A percentile compares a stretch with the other conserved stretches of the same genome.
phyloP scores from a whole-genome alignment of 2,329 filamentous ascomycete genomes.

The Pseudocercospora pini-densiflorae region DNA sequence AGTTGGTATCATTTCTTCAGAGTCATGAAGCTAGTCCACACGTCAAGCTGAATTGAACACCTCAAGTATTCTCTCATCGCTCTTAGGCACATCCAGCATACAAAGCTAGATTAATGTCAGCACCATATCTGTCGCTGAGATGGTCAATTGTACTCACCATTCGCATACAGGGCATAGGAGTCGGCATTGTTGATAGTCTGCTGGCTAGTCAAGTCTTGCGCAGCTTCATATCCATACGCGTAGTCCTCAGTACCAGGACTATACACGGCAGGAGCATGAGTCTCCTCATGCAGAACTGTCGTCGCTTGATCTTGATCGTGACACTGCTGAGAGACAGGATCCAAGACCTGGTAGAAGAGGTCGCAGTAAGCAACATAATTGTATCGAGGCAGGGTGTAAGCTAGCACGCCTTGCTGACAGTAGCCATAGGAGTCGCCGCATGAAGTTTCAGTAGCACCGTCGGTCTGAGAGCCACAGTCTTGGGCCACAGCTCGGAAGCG shows the following conservation, averaged over 20 bases:
- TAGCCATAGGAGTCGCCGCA: conserved; percentile 62
- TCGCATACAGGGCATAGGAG: conserved; percentile 59
- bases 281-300: conserved; percentile 68
- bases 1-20: no score
- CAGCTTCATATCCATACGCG: conserved; percentile 61
- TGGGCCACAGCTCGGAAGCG: conserved; percentile 57
- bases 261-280: conserved; percentile 61
- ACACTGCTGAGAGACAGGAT: conserved; percentile 56
- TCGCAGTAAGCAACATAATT: conserved; percentile 67
- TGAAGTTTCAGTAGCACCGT: conserved; percentile 59
- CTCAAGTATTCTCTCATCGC: no score
- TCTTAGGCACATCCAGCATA: conserved; percentile 2
- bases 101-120: neutral
- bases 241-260: conserved; percentile 63
- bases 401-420: conserved; percentile 60
- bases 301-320: conserved; percentile 69
- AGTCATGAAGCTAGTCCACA: no score
- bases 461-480: conserved; percentile 59
- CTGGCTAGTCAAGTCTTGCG: conserved; percentile 49
- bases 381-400: conserved; percentile 58
- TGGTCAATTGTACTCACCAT: conserved; percentile 12
- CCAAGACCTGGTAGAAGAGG: conserved; percentile 61
- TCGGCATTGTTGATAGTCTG: conserved; percentile 69
- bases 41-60: no score
- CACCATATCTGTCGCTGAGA: neutral